A percentile compares a stretch with the other conserved stretches of the same genome.
These are phyloP conservation scores for Collariella sp. DNA, from an alignment of 495 filamentous ascomycete genomes.

Conservation along the genomic window DNA sequence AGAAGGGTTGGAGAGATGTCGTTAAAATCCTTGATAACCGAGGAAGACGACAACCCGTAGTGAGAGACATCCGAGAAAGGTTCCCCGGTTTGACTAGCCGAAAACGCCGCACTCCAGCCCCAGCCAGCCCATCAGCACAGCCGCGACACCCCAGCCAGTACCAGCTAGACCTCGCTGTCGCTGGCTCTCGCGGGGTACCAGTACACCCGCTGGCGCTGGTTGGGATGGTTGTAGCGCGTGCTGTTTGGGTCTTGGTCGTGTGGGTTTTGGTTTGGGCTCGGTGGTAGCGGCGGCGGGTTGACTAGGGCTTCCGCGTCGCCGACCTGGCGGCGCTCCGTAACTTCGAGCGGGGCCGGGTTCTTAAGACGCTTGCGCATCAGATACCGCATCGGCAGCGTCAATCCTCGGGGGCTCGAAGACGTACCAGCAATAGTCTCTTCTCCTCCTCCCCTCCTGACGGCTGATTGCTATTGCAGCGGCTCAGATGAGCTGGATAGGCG, in stretches of 20 bases:
- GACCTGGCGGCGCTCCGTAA: slow-evolving; percentile 79
- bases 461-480: slow-evolving; percentile 95
- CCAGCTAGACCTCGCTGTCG: slow-evolving; percentile 18
- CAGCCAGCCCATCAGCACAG: background rate
- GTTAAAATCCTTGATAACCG: too few species aligned
- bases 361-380: slow-evolving; percentile 55
- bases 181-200: slow-evolving; percentile 3
- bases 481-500: slow-evolving; percentile 90
- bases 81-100: too few species aligned
- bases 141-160: background rate
- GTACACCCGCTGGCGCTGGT: background rate
- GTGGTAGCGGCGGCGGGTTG: slow-evolving; percentile 19
- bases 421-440: background rate
- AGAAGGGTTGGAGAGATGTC: too few species aligned
- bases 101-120: background rate
- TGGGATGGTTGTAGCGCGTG: background rate
- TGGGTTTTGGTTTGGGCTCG: background rate
- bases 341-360: slow-evolving; percentile 41
- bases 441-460: slow-evolving; percentile 74
- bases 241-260: too few species aligned
- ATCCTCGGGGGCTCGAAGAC: slow-evolving; percentile 69
- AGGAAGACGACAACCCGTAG: too few species aligned
- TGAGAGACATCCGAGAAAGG: background rate
- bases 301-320: slow-evolving; percentile 71
- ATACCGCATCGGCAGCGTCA: slow-evolving; percentile 58